Conservation (phyloP, 73 alveolate species). For the Symbiodinium pilosum region DNA sequence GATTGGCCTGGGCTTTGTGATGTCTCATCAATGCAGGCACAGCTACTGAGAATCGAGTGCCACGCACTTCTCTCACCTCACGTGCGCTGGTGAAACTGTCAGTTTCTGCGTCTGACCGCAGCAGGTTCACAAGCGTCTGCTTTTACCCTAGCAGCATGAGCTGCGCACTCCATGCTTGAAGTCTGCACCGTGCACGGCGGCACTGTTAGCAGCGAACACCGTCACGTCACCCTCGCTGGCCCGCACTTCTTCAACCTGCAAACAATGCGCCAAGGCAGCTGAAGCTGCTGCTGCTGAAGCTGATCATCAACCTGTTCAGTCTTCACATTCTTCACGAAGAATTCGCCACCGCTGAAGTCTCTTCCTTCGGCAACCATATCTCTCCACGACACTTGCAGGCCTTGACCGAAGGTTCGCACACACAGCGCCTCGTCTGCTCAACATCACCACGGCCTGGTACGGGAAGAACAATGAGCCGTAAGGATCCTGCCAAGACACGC, state of each 20-base stretch:
- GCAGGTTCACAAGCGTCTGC: neutral
- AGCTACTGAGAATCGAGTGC: constrained; percentile 48
- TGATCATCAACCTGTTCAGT: constrained; percentile 32
- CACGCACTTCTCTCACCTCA: constrained; percentile 33
- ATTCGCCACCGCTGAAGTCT: constrained; percentile 78
- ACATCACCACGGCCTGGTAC: constrained; percentile 80
- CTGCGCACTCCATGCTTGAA: constrained; percentile 64
- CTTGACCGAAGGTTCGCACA: neutral
- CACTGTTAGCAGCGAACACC: constrained; percentile 59
- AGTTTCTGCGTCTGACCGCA: neutral
- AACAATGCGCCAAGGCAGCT: too few relatives aligned
- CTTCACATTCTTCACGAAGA: constrained; percentile 54
- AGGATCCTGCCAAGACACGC: constrained; percentile 44
- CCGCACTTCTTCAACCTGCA: constrained; percentile 30
- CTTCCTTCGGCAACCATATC: neutral
- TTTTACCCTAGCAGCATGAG: neutral
- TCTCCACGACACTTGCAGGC: neutral
- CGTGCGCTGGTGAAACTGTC: neutral
- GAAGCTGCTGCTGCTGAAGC: too few relatives aligned
- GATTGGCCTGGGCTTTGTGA: too few relatives aligned
- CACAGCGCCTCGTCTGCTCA: constrained; percentile 34
- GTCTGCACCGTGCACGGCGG: constrained; percentile 46
- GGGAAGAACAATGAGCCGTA: constrained; percentile 83
- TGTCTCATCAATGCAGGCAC: neutral
- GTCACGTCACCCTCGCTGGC: constrained; percentile 53